Evolutionary conservation across 768 basidiomycete genomes (phyloP).

Genomic region (Pilatotrama ljubarskyi): DNA sequence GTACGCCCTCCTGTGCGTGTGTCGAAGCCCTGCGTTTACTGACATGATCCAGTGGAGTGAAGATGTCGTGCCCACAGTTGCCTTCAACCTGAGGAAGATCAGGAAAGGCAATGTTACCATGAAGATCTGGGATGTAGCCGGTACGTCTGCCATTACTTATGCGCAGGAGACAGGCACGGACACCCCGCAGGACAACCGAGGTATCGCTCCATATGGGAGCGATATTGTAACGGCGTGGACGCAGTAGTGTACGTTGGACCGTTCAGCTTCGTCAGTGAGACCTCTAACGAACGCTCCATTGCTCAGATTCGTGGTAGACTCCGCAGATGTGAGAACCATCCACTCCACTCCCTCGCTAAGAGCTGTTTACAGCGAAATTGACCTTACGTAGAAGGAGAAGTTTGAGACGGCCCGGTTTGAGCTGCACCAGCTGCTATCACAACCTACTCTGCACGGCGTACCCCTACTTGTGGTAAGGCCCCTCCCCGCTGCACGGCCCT

Average conservation of each 20-base stretch:
- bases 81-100: slow-evolving; percentile 89
- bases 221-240: slow-evolving; percentile 91
- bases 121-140: slow-evolving; percentile 96
- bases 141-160: slow-evolving; percentile 39
- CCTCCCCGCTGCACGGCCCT: too few species aligned
- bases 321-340: slow-evolving; percentile 68
- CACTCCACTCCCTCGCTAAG: not conserved
- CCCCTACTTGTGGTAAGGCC: slow-evolving; percentile 76
- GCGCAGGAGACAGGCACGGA: slow-evolving; percentile 7
- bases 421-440: slow-evolving; percentile 73
- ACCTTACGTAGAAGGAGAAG: slow-evolving; percentile 65
- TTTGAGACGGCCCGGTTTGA: slow-evolving; percentile 85
- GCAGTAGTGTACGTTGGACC: slow-evolving; percentile 73
- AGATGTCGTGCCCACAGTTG: slow-evolving; percentile 95
- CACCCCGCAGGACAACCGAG: slow-evolving; percentile 73
- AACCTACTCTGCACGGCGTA: slow-evolving; percentile 65
- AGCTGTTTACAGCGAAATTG: slow-evolving; percentile 1
- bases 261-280: not conserved
- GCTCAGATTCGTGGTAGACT: slow-evolving; percentile 87
- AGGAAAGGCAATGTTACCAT: slow-evolving; percentile 87
- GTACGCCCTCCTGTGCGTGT: slow-evolving; percentile 34
- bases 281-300: not conserved
- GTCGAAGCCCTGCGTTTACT: not conserved
- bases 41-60: slow-evolving; percentile 73
- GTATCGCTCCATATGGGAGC: slow-evolving; percentile 94